phyloP scores from a whole-genome alignment of 2,329 filamentous ascomycete genomes.

The Aspergillus oerlinghausenensis region DNA sequence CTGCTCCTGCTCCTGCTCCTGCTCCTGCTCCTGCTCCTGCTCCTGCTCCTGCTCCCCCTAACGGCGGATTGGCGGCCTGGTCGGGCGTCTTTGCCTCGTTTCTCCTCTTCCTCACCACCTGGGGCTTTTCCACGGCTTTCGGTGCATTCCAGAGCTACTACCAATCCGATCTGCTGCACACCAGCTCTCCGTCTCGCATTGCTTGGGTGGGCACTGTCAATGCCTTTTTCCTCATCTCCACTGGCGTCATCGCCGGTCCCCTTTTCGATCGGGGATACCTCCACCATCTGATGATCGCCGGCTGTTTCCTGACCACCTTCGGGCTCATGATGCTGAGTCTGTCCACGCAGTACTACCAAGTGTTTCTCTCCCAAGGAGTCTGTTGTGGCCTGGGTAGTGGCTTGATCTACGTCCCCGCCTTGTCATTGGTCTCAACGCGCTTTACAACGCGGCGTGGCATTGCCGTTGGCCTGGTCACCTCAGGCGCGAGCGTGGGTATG shows the following conservation, averaged over 20 bases:
- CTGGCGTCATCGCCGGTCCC: conserved; percentile 41
- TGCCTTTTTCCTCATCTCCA: conserved; percentile 41
- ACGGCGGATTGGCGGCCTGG: conserved; percentile 20
- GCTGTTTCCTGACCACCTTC: conserved; percentile 37
- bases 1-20: neutral
- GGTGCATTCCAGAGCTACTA: conserved; percentile 25
- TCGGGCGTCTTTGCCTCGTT: conserved; percentile 15
- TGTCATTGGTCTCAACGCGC: conserved; percentile 58
- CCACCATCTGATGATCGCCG: conserved; percentile 32
- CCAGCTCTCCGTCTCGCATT: conserved; percentile 31
- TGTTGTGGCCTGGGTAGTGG: conserved; percentile 50
- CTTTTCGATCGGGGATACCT: conserved; percentile 43
- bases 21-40: neutral
- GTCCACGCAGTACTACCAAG: conserved; percentile 40
- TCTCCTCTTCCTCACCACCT: conserved; percentile 18
- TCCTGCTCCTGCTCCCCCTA: conserved; percentile 3
- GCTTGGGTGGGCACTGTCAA: conserved; percentile 43
- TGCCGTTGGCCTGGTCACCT: conserved; percentile 51
- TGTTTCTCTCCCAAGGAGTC: conserved; percentile 44
- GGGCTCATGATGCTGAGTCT: conserved; percentile 45
- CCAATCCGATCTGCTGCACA: conserved; percentile 13
- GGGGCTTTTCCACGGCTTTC: conserved; percentile 18
- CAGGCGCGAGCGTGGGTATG: conserved; percentile 32
- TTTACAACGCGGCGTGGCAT: conserved; percentile 50
- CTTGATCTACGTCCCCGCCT: conserved; percentile 53